Percentiles rank a stretch among this genome's conserved stretches.
phyloP scores from a whole-genome alignment of 352 stramenopile genomes.

The Globisporangium splendens region DNA sequence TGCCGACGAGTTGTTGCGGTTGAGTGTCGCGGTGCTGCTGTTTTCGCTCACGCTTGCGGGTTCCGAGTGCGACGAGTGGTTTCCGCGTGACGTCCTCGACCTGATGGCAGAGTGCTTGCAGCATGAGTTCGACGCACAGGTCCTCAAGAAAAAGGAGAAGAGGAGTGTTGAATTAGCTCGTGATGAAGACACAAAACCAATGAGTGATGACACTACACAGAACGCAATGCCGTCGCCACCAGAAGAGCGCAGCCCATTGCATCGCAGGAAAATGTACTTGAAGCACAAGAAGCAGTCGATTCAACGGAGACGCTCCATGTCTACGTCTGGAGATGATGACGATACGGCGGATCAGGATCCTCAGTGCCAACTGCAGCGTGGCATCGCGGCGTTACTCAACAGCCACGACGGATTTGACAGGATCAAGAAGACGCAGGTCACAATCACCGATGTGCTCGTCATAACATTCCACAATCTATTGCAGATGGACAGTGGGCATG shows the following conservation, averaged over 20 bases:
- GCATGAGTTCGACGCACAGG: not conserved
- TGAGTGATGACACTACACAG: not conserved
- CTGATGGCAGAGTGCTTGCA: constrained; percentile 17
- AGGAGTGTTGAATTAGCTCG: too few relatives aligned
- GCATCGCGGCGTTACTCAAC: constrained; percentile 16
- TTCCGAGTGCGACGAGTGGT: constrained; percentile 26
- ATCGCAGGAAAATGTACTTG: constrained; percentile 38
- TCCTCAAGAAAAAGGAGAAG: not conserved
- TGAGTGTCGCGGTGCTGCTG: constrained; percentile 34
- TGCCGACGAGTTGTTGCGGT: constrained; percentile 10
- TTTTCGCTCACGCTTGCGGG: constrained; percentile 31
- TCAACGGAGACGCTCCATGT: not conserved
- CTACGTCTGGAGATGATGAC: not conserved
- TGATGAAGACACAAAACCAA: not conserved
- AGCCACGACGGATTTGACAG: constrained; percentile 31
- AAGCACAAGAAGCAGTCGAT: constrained; percentile 37
- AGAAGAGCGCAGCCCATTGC: not conserved
- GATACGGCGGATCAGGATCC: constrained; percentile 7
- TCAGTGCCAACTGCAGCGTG: constrained; percentile 2
- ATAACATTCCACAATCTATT: constrained; percentile 43
- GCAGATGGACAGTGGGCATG: constrained; percentile 22
- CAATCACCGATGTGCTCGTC: constrained; percentile 24
- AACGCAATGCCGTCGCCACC: not conserved
- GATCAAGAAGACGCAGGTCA: constrained; percentile 27
- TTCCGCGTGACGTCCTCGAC: constrained; percentile 33